phyloP scores from a whole-genome alignment of 805 yeast species.

The Tanozyma kutaoensis region DNA sequence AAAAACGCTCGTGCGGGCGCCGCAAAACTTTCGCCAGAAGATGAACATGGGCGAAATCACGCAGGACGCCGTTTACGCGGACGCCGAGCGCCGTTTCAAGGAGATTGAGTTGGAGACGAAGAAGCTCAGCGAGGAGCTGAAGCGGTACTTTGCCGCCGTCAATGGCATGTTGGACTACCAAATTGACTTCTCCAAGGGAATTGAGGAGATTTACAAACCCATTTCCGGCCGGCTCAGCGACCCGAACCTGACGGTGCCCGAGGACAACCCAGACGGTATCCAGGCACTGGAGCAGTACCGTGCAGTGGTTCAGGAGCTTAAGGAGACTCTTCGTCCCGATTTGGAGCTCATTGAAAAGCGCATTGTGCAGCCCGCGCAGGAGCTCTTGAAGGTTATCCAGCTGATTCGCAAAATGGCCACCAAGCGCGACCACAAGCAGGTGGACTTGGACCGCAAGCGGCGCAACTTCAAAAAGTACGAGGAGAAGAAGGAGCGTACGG shows the following conservation, averaged over 20 bases:
- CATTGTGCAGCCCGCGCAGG: conserved; percentile 86
- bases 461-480: conserved; percentile 59
- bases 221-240: conserved; percentile 87
- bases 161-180: conserved; percentile 90
- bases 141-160: conserved; percentile 81
- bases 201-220: conserved; percentile 93
- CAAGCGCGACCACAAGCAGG: conserved; percentile 89
- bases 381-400: conserved; percentile 68
- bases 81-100: conserved; percentile 93
- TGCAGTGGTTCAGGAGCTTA: conserved; percentile 75
- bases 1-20: conserved; percentile 75
- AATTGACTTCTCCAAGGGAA: conserved; percentile 87
- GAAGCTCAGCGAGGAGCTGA: conserved; percentile 79
- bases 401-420: conserved; percentile 86
- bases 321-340: conserved; percentile 81
- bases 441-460: conserved; percentile 82
- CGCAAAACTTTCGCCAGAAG: conserved; percentile 84
- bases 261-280: conserved; percentile 94
- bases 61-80: conserved; percentile 75
- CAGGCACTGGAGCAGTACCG: conserved; percentile 88
- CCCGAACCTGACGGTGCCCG: conserved; percentile 74
- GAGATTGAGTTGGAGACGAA: conserved; percentile 85
- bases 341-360: conserved; percentile 83
- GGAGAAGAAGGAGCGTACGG: conserved; percentile 65
- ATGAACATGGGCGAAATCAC: conserved; percentile 63